Base-by-base conservation (phyloP, 2,329 filamentous ascomycete species). In the Simplicillium aogashimaense region DNA sequence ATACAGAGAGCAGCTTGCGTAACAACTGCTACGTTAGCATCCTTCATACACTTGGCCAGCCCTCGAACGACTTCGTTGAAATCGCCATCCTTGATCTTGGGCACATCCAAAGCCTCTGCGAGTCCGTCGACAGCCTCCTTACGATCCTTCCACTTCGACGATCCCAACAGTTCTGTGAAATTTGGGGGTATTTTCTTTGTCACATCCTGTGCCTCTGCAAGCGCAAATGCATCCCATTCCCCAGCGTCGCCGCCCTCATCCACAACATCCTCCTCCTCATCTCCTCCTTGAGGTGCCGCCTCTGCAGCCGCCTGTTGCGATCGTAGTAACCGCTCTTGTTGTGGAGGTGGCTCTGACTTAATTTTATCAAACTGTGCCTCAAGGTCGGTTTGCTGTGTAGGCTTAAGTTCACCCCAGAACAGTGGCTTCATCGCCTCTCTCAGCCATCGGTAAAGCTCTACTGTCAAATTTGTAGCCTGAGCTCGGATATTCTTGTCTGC, bases 401-500 rank as follows among this genome's bases (percentile, higher is more conserved):
- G 84, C 59, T 98, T 98, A 45, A 98, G 64, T 43, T 98, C 92
- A 35, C 76, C 79, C 89, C 92, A 98, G 59, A 98, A 97, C 63
- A 97, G 83, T 30, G 90, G 87, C 59, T 98, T 98, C 81, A 98
- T 95, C 10, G 90, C 90, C 48, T 98, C 92, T 50, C 90, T 84
- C 29, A 98, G 71, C 92, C 94, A 98, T 61, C 92, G 74, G 63
- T 98, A 98, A 43, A 98, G 77, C 57, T 98, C 94, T 36, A 95
- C 86, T 0, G 90, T 84, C 42, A 98, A 69, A 51, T 83, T 88
- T 36, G 92, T 92, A 20, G 89, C 88, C 59, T 95, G 92, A 3
- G 89, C 88, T 61, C 92, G 83, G 13, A 98, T 86, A 58, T 97
- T 97, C 65, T 98, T 98, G 70, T 98, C 92, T 28, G 92, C 90